Base-by-base conservation (phyloP, 805 yeast genomes). In the Ogataea allantospora region DNA sequence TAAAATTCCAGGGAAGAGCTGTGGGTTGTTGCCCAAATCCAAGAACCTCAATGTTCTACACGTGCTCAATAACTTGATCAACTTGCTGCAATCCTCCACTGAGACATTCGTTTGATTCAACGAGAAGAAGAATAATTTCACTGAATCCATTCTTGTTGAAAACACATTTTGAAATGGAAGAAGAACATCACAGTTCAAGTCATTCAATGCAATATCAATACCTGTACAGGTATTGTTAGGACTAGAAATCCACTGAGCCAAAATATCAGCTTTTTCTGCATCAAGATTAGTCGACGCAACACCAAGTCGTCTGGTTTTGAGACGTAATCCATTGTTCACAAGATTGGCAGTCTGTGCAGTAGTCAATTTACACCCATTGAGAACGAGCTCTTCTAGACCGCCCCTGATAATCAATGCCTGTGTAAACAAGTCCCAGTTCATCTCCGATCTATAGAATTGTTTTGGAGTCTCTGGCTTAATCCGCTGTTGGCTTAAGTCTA, bases 401-500 rank as follows among this genome's bases (percentile, higher is more conserved):
- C 77, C 76, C 40, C 78, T 57, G 11, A 50, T 11, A 1, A 59
- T 53, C n/a, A 76, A 38, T 1, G 75, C 47, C 18, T 66, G 58
- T 20, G 68, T 67, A 44, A 76, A 70, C 30, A 75, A 45, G 30
- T 67, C 63, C 82, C 82, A 76, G 51, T 76, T 67, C 77, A 76
- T 70, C 9, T 69, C 64, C 0, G 73, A 58, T 37, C 82, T 55
- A 15, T 67, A 52, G 22, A 48, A 50, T 3, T 48, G 50, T 13
- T 61, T 54, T 7, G 70, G 67, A 10, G 68, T 63, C 20, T 73
- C 76, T 7, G 68, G 52, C 48, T 71, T 74, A 35, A 75, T 62
- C 42, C 71, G 62, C 51, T 76, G 80, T 47, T 76, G 82, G 7
- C 78, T 71, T n/a, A 76, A 64, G 52, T 76, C 82, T 33, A 76